A percentile compares a stretch with the other conserved stretches of the same genome.
Evolutionary conservation across 208 protist species (phyloP).

Genomic region (Strigomonas galati): DNA sequence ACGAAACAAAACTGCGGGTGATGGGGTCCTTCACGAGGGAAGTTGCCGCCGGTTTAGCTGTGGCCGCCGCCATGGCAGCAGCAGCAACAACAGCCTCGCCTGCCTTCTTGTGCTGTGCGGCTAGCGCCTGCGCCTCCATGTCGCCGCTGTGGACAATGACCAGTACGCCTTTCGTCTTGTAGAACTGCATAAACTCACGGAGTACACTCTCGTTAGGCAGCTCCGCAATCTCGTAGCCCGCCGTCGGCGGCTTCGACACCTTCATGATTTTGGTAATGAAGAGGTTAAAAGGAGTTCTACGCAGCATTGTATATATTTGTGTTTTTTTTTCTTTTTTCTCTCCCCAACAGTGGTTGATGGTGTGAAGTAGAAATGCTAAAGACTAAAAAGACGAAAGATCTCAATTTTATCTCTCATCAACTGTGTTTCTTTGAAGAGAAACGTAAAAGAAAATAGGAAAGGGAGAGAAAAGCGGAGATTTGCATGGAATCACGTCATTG

Average conservation of each 20-base stretch:
- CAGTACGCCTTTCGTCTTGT: slow-evolving; percentile 57
- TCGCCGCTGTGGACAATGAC: slow-evolving; percentile 67
- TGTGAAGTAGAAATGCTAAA: no score
- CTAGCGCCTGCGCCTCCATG: background rate
- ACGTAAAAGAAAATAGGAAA: background rate
- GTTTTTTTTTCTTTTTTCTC: slow-evolving; percentile 4
- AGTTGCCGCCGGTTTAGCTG: slow-evolving; percentile 8
- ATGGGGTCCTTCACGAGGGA: slow-evolving; percentile 47
- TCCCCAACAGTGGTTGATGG: background rate
- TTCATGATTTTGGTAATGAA: slow-evolving; percentile 72
- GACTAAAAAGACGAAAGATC: no score
- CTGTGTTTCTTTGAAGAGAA: background rate
- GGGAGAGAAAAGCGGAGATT: background rate
- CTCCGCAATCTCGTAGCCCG: slow-evolving; percentile 84
- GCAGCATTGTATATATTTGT: slow-evolving; percentile 29
- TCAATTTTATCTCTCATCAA: no score
- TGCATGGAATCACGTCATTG: background rate
- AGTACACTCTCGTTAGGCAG: slow-evolving; percentile 80
- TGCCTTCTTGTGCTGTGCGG: background rate
- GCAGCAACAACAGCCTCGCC: no score
- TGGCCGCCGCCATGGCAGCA: background rate
- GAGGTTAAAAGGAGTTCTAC: slow-evolving; percentile 12
- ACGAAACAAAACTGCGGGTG: slow-evolving; percentile 73
- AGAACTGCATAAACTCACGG: slow-evolving; percentile 55
- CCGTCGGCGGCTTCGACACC: slow-evolving; percentile 58